Base-by-base conservation (phyloP, 2,329 filamentous ascomycete species). In the Claviceps maximensis region DNA sequence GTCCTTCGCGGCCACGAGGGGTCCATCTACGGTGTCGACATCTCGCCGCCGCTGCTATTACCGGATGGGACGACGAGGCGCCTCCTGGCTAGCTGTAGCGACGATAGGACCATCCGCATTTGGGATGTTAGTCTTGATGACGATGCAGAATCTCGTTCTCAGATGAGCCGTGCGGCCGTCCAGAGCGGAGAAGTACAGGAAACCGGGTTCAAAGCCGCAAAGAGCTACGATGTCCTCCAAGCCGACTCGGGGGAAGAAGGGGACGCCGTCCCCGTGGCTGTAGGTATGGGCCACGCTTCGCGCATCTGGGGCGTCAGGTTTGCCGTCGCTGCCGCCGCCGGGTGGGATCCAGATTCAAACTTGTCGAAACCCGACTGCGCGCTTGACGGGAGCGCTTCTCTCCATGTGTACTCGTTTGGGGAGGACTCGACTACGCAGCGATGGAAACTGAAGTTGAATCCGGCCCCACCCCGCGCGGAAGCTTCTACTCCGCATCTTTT, bases 251-350 rank as follows among this genome's bases (percentile, higher is more conserved):
- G 3, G 6, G 29, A n/a, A 41, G 53, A 50, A 15, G 57, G 56
- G 1, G 55, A 58, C 15, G 58, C 68, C 19, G 67, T 67, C 47
- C 77, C 75, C 33, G 61, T 94, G 15, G 86, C 87, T 0, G 80
- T 83, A 46, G 83, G 78, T 2, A 95, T 93, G 85, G 91, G 86
- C 0, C 93, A 98, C 67, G 70, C 78, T 3, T 95, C 91, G 8
- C 80, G 93, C 54, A 95, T 98, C 58, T 98, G 93, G 93, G 79
- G 82, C 47, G 81, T 95, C 9, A 77, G 78, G 52, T 93, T 96
- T 6, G 45, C 33, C 33, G 33, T 15, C 58, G 69, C 45, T 25
- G 23, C 51, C 82, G 31, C 13, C 13, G 4, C 8, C 8, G 27
- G 8, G 27, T 4, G 4, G 8, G 7, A 33, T 33, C 13, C 31